phyloP scores from a whole-genome alignment of 352 stramenopile genomes.

The Globisporangium megalacanthum region DNA sequence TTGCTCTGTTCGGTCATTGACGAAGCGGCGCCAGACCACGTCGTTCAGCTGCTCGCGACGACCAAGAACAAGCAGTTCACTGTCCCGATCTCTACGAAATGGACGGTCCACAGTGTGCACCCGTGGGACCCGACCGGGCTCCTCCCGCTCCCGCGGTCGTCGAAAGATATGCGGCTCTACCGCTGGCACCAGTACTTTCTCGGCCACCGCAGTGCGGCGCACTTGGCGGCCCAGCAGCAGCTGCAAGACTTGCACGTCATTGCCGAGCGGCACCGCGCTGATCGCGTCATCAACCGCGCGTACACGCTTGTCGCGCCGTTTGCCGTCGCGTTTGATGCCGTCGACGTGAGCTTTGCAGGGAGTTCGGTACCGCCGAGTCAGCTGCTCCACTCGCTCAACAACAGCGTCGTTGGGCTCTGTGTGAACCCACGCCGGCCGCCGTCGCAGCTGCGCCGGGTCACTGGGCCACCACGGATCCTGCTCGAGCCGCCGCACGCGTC shows the following conservation, averaged over 20 bases:
- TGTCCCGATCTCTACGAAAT: conserved; percentile 42
- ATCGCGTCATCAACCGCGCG: conserved; percentile 41
- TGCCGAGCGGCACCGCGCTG: conserved; percentile 61
- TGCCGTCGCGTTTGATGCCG: conserved; percentile 46
- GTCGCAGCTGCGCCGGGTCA: not conserved
- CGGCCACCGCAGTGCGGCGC: conserved; percentile 18
- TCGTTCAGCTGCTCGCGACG: conserved; percentile 92
- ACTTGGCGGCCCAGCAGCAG: conserved; percentile 23
- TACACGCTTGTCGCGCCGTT: conserved; percentile 45
- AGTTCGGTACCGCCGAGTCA: conserved; percentile 67
- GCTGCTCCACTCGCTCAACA: conserved; percentile 68
- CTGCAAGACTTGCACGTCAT: conserved; percentile 70
- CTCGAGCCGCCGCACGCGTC: conserved; percentile 46
- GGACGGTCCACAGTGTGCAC: conserved; percentile 49
- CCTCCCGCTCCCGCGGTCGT: conserved; percentile 62
- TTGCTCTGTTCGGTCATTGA: conserved; percentile 91
- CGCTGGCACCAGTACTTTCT: conserved; percentile 83
- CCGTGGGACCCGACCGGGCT: conserved; percentile 64
- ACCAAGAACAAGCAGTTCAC: conserved; percentile 87
- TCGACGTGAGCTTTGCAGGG: conserved; percentile 55
- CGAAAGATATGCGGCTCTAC: conserved; percentile 80
- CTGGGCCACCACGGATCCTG: conserved; percentile 43
- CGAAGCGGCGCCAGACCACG: conserved; percentile 77
- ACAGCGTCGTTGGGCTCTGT: conserved; percentile 67
- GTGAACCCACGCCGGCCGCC: conserved; percentile 27